Conservation (phyloP, 2,329 filamentous ascomycete species). For the Lecanicillium sp. region DNA sequence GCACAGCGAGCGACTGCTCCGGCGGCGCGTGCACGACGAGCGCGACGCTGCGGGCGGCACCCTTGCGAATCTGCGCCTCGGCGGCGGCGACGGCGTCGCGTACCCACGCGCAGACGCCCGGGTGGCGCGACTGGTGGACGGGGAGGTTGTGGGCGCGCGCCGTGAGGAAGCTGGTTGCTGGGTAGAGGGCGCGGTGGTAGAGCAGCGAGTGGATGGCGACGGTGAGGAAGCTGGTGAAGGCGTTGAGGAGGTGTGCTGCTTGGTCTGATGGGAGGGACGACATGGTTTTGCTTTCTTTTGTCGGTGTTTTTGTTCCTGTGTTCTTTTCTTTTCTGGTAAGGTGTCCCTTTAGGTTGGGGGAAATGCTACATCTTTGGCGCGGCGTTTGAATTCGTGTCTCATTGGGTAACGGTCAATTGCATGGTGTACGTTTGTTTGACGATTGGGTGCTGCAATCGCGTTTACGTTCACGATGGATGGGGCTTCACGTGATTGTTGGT, state of each 20-base stretch:
- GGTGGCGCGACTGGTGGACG: slow-evolving; percentile 79
- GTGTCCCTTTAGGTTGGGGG: too few relatives aligned
- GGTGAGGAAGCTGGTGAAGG: slow-evolving; percentile 73
- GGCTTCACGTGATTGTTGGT: too few relatives aligned
- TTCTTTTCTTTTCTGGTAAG: too few relatives aligned
- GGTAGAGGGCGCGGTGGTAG: slow-evolving; percentile 75
- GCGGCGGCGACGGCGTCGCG: slow-evolving; percentile 70
- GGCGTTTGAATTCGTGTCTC: too few relatives aligned
- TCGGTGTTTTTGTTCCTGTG: too few relatives aligned
- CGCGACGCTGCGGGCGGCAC: slow-evolving; percentile 37
- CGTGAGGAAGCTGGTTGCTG: slow-evolving; percentile 66
- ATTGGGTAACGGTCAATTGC: too few relatives aligned
- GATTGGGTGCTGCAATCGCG: too few relatives aligned
- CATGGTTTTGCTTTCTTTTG: too few relatives aligned
- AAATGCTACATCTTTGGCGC: too few relatives aligned
- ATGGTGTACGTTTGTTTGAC: too few relatives aligned
- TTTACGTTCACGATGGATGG: too few relatives aligned
- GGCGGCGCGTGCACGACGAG: slow-evolving; percentile 37
- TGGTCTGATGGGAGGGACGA: slow-evolving; percentile 24
- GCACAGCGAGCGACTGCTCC: slow-evolving; percentile 29
- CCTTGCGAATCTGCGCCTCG: slow-evolving; percentile 58
- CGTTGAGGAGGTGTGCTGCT: slow-evolving; percentile 53
- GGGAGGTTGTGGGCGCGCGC: slow-evolving; percentile 76
- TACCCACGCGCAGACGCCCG: slow-evolving; percentile 79
- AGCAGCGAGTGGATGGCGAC: slow-evolving; percentile 81